These are phyloP conservation scores for Phlebopus sp. DNA, from an alignment of 1,284 basidiomycete genomes.

Conservation along the genomic window DNA sequence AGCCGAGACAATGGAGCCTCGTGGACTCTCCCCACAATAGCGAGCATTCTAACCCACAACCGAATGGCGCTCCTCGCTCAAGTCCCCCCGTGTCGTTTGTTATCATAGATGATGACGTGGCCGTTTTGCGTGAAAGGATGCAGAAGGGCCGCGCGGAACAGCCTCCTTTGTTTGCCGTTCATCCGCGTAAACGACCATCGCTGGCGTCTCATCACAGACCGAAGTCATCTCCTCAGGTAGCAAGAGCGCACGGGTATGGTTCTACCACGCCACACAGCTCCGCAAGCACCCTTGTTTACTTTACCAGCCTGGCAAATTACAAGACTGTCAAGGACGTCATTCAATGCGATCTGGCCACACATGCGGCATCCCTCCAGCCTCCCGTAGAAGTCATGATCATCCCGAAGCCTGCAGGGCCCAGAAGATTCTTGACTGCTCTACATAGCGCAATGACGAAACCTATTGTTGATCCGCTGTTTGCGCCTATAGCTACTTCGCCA, in stretches of 20 bases:
- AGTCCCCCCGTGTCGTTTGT: constrained; percentile 54
- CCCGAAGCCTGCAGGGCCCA: constrained; percentile 91
- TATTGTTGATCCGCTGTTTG: constrained; percentile 83
- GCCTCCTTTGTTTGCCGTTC: constrained; percentile 43
- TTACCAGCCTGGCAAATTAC: constrained; percentile 87
- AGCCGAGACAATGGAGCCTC: constrained; percentile 23
- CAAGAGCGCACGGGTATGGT: constrained; percentile 48
- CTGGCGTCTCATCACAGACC: constrained; percentile 68
- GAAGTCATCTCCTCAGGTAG: constrained; percentile 73
- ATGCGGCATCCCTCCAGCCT: constrained; percentile 36
- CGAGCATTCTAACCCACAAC: constrained; percentile 12
- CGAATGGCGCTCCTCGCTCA: constrained; percentile 23
- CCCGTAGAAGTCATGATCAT: constrained; percentile 88
- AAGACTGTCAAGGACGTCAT: constrained; percentile 85
- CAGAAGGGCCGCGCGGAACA: constrained; percentile 58
- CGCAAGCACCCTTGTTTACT: constrained; percentile 75
- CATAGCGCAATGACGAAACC: constrained; percentile 86
- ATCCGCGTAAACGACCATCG: constrained; percentile 69
- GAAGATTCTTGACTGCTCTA: constrained; percentile 85
- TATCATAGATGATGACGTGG: constrained; percentile 87
- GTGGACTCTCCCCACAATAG: constrained; percentile 18
- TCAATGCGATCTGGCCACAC: constrained; percentile 57
- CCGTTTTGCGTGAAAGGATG: constrained; percentile 70
- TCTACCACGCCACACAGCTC: constrained; percentile 29
- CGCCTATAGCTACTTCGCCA: constrained; percentile 91